phyloP scores from a whole-genome alignment of 2,329 filamentous ascomycete genomes.

The Meredithiella fracta region DNA sequence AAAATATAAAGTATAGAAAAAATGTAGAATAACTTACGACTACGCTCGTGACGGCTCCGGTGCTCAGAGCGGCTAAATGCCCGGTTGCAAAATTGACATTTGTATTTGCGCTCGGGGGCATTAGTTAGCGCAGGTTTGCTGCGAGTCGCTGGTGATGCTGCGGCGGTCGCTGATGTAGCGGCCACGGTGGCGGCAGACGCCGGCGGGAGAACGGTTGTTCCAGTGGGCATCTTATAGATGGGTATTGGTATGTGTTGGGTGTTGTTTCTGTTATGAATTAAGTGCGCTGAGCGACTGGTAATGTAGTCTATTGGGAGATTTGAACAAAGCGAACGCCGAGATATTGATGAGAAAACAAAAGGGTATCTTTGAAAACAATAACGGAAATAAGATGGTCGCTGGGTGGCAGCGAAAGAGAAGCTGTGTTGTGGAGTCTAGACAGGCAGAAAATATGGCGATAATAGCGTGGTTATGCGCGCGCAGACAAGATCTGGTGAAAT shows the following conservation, averaged over 20 bases:
- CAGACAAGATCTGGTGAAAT: too few relatives aligned
- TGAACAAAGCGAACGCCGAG: too few relatives aligned
- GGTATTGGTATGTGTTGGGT: conserved; percentile 18
- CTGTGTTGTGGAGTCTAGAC: too few relatives aligned
- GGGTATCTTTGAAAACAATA: background rate
- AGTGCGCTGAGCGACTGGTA: background rate
- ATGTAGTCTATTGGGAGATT: too few relatives aligned
- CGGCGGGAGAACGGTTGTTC: conserved; percentile 47
- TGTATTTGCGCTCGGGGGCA: conserved; percentile 91
- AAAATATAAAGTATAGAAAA: conserved; percentile 2
- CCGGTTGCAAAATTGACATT: conserved; percentile 96
- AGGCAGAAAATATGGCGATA: too few relatives aligned
- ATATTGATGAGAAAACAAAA: background rate
- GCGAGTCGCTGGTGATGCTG: conserved; percentile 29
- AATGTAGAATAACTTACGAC: conserved; percentile 54
- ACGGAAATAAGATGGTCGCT: background rate
- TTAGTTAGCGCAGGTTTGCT: conserved; percentile 9
- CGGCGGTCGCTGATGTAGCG: conserved; percentile 56
- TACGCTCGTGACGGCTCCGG: conserved; percentile 88
- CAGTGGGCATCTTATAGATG: conserved; percentile 50
- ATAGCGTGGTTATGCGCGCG: too few relatives aligned
- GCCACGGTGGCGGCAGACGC: conserved; percentile 41
- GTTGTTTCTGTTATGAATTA: background rate
- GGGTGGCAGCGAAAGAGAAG: too few relatives aligned
- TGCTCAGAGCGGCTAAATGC: conserved; percentile 97